Percentiles rank a stretch among this genome's conserved stretches.
These are phyloP conservation scores for Globisporangium cylindrosporum DNA, from an alignment of 352 stramenopile genomes.

Conservation along the genomic window DNA sequence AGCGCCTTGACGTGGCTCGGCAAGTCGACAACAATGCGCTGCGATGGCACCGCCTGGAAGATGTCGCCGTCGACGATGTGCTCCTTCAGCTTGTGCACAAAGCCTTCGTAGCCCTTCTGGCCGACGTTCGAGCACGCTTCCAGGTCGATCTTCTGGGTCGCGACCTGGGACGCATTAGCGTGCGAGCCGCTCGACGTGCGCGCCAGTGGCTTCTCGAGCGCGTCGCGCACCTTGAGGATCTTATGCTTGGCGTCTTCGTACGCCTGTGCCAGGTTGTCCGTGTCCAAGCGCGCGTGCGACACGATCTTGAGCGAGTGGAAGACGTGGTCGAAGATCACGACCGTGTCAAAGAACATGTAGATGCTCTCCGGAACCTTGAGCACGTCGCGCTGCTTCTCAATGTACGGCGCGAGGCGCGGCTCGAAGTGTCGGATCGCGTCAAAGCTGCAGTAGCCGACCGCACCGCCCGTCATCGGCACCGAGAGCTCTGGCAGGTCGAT, in stretches of 20 bases:
- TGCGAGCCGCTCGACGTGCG: slow-evolving; percentile 58
- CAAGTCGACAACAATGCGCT: slow-evolving; percentile 70
- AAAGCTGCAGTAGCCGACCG: slow-evolving; percentile 87
- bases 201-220: slow-evolving; percentile 58
- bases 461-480: slow-evolving; percentile 84
- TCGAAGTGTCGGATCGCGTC: slow-evolving; percentile 89
- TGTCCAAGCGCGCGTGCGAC: slow-evolving; percentile 76
- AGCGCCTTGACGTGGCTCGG: slow-evolving; percentile 64
- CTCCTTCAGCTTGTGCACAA: slow-evolving; percentile 84
- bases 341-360: slow-evolving; percentile 90
- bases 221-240: slow-evolving; percentile 60
- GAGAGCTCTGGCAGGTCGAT: slow-evolving; percentile 69
- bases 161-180: slow-evolving; percentile 30
- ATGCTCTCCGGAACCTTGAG: slow-evolving; percentile 84
- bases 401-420: slow-evolving; percentile 72
- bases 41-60: slow-evolving; percentile 87
- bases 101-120: slow-evolving; percentile 81
- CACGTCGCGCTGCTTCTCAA: slow-evolving; percentile 75
- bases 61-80: slow-evolving; percentile 90
- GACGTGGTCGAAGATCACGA: slow-evolving; percentile 89
- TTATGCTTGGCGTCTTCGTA: slow-evolving; percentile 75
- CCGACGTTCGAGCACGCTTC: slow-evolving; percentile 82
- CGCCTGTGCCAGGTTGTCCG: slow-evolving; percentile 49
- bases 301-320: slow-evolving; percentile 90
- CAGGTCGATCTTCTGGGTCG: slow-evolving; percentile 51